Conservation (phyloP, 2,329 filamentous ascomycete species). For the Epichloe baconii region DNA sequence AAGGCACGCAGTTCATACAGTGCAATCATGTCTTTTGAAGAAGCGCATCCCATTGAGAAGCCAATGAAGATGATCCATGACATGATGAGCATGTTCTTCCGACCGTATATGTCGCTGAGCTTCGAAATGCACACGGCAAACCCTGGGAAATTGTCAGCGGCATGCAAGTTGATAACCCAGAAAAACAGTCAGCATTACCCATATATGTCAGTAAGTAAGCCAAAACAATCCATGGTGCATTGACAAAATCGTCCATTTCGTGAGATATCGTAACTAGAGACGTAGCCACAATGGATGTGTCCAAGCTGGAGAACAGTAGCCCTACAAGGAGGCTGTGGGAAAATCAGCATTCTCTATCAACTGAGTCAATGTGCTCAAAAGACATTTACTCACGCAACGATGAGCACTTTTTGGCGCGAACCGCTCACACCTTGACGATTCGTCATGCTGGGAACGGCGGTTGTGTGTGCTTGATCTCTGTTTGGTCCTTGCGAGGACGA, state of each 20-base stretch:
- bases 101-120: slow-evolving; percentile 46
- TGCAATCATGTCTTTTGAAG: slow-evolving; percentile 35
- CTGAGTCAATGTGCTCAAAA: not conserved
- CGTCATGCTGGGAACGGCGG: not conserved
- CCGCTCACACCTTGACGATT: slow-evolving; percentile 3
- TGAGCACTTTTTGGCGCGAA: slow-evolving; percentile 17
- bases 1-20: slow-evolving; percentile 27
- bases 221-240: slow-evolving; percentile 41
- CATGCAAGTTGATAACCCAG: not conserved
- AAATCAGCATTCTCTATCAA: not conserved
- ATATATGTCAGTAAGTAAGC: slow-evolving; percentile 45
- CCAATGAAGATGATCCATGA: slow-evolving; percentile 42
- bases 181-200: slow-evolving; percentile 19
- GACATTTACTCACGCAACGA: slow-evolving; percentile 19
- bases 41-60: slow-evolving; percentile 41
- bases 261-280: slow-evolving; percentile 43
- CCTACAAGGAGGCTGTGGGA: slow-evolving; percentile 33
- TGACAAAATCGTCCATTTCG: slow-evolving; percentile 36
- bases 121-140: slow-evolving; percentile 46
- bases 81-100: slow-evolving; percentile 32
- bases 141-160: slow-evolving; percentile 21
- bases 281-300: slow-evolving; percentile 45
- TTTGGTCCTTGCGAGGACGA: slow-evolving; percentile 7
- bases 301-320: slow-evolving; percentile 42
- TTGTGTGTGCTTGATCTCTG: not conserved